A percentile compares a stretch with the other conserved stretches of the same genome.
These are phyloP conservation scores for Tetrapisispora nanseiensis DNA, from an alignment of 805 yeast species.

Conservation along the genomic window DNA sequence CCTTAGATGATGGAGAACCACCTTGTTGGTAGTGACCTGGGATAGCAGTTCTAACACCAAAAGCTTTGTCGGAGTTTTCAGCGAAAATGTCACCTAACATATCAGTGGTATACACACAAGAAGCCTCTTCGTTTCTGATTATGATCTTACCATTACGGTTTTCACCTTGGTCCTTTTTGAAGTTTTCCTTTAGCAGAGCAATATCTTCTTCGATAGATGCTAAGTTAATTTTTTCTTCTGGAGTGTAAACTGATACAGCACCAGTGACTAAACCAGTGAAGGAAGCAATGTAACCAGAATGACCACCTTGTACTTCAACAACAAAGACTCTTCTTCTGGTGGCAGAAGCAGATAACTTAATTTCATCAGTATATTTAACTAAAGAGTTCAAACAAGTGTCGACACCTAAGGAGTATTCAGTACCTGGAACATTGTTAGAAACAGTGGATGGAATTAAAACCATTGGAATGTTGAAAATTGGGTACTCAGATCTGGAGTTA, in stretches of 20 bases:
- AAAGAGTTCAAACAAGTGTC: slow-evolving; percentile 92
- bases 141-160: slow-evolving; percentile 78
- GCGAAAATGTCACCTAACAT: slow-evolving; percentile 75
- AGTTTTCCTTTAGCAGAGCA: slow-evolving; percentile 54
- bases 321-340: slow-evolving; percentile 90
- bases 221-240: slow-evolving; percentile 71
- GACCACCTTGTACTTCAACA: slow-evolving; percentile 97
- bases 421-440: slow-evolving; percentile 97
- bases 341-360: slow-evolving; percentile 91
- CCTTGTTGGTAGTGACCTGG: slow-evolving; percentile 99
- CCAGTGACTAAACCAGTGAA: slow-evolving; percentile 79
- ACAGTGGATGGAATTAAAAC: slow-evolving; percentile 90
- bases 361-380: slow-evolving; percentile 87
- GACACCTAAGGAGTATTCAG: slow-evolving; percentile 89
- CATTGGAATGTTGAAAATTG: slow-evolving; percentile 91
- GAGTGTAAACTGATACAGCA: slow-evolving; percentile 83
- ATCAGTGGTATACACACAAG: slow-evolving; percentile 71
- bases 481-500: slow-evolving; percentile 66
- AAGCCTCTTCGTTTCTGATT: slow-evolving; percentile 75
- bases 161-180: slow-evolving; percentile 65
- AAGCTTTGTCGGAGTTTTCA: slow-evolving; percentile 64
- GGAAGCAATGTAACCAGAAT: slow-evolving; percentile 88
- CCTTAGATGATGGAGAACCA: slow-evolving; percentile 88
- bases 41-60: slow-evolving; percentile 87
- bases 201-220: slow-evolving; percentile 68